phyloP scores from a whole-genome alignment of 2,329 filamentous ascomycete species.

The Ceratocystis papillata region DNA sequence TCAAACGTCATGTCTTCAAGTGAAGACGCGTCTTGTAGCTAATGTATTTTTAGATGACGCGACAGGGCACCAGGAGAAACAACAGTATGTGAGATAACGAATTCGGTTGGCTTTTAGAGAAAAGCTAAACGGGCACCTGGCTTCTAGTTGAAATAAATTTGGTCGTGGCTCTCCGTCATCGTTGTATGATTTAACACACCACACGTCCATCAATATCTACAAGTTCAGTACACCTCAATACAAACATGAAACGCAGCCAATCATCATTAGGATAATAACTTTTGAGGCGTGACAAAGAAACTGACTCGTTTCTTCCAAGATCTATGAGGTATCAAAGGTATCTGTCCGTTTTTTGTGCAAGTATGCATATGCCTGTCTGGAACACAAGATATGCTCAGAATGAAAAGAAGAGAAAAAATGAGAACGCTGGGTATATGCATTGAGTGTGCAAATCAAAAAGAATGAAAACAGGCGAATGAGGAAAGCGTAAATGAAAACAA shows the following conservation, averaged over 20 bases:
- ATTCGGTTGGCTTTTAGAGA: no score
- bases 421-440: slow-evolving; percentile 20
- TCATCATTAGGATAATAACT: not conserved
- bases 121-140: no score
- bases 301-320: not conserved
- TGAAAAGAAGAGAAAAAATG: not conserved
- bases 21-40: no score
- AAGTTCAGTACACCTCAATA: not conserved
- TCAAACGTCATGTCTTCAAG: not conserved
- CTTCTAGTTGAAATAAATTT: no score
- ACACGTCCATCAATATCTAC: not conserved
- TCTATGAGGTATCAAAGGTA: slow-evolving; percentile 8
- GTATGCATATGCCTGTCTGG: not conserved
- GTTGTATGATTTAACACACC: not conserved
- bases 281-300: not conserved
- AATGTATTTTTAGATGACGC: no score
- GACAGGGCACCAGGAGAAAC: no score
- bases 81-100: no score
- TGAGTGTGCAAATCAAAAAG: slow-evolving; percentile 12
- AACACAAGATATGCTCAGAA: not conserved
- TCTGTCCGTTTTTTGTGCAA: slow-evolving; percentile 4
- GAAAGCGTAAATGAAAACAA: slow-evolving; percentile 3
- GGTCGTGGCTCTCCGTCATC: no score
- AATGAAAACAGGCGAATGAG: not conserved
- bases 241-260: not conserved